These are phyloP conservation scores for Leptographium galeiforme DNA, from an alignment of 2,329 filamentous ascomycete genomes.

Conservation along the genomic window DNA sequence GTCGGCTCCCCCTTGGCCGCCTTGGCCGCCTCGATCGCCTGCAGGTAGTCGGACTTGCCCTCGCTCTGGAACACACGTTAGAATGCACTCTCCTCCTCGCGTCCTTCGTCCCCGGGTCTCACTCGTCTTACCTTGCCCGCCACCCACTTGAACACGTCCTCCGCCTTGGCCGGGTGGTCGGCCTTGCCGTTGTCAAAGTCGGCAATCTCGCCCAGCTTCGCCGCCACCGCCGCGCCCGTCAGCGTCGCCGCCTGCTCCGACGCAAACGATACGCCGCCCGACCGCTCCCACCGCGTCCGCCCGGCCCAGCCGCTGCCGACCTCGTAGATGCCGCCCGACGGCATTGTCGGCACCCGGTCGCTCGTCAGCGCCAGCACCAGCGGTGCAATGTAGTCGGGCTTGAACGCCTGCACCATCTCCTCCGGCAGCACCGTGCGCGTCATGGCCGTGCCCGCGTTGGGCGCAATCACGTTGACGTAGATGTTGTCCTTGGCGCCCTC, in stretches of 20 bases:
- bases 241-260: slow-evolving; percentile 68
- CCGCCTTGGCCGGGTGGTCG: slow-evolving; percentile 69
- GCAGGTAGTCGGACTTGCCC: slow-evolving; percentile 46
- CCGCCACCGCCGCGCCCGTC: slow-evolving; percentile 70
- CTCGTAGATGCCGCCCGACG: slow-evolving; percentile 83
- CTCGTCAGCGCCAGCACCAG: slow-evolving; percentile 72
- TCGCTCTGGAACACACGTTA: slow-evolving; percentile 21
- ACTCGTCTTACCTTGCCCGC: slow-evolving; percentile 67
- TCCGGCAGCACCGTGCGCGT: slow-evolving; percentile 88
- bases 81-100: not conserved
- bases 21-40: slow-evolving; percentile 64
- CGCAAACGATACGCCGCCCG: slow-evolving; percentile 81
- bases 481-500: slow-evolving; percentile 98
- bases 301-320: slow-evolving; percentile 90
- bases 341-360: slow-evolving; percentile 73
- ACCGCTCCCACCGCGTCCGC: slow-evolving; percentile 87
- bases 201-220: slow-evolving; percentile 64
- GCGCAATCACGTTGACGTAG: slow-evolving; percentile 93
- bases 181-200: slow-evolving; percentile 80
- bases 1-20: slow-evolving; percentile 56
- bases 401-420: slow-evolving; percentile 97
- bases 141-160: slow-evolving; percentile 63
- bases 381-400: slow-evolving; percentile 95
- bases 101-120: slow-evolving; percentile 35
- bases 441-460: slow-evolving; percentile 93